Evolutionary conservation across 768 basidiomycete genomes (phyloP).

Genomic region (Chalciporus piperatus): DNA sequence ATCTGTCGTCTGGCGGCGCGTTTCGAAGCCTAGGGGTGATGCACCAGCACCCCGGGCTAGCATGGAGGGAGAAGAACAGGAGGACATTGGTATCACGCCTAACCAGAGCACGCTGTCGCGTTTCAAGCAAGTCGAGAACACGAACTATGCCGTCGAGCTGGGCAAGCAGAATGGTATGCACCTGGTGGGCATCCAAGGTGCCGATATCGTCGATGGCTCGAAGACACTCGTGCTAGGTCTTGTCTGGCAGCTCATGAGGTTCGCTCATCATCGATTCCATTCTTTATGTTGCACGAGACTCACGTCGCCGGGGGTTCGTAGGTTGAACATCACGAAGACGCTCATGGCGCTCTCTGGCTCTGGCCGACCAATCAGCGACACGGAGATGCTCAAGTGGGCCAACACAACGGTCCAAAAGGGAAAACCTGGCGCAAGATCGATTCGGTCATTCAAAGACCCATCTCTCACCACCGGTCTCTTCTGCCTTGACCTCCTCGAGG

Average conservation of each 20-base stretch:
- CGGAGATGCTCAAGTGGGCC: slow-evolving; percentile 95
- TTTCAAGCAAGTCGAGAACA: slow-evolving; percentile 98
- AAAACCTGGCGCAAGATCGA: slow-evolving; percentile 55
- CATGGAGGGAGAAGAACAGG: slow-evolving; percentile 56
- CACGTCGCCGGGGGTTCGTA: slow-evolving; percentile 22
- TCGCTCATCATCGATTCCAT: slow-evolving; percentile 19
- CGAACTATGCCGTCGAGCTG: slow-evolving; percentile 93
- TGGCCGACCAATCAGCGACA: slow-evolving; percentile 85
- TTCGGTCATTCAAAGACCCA: slow-evolving; percentile 95
- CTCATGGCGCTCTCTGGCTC: slow-evolving; percentile 67
- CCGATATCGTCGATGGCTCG: slow-evolving; percentile 93
- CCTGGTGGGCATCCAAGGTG: slow-evolving; percentile 95
- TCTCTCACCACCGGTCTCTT: slow-evolving; percentile 84
- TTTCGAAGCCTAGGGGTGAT: slow-evolving; percentile 82
- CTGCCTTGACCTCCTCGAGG: slow-evolving; percentile 90
- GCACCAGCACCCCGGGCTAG: slow-evolving; percentile 39
- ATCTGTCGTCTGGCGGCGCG: slow-evolving; percentile 90
- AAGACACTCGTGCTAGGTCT: slow-evolving; percentile 93
- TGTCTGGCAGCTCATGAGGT: slow-evolving; percentile 98
- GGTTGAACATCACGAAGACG: slow-evolving; percentile 89
- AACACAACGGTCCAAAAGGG: slow-evolving; percentile 81
- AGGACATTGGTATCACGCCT: slow-evolving; percentile 78
- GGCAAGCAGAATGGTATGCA: slow-evolving; percentile 92
- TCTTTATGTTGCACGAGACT: neutral
- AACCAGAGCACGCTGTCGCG: slow-evolving; percentile 84